Evolutionary conservation across 805 yeast species (phyloP).

Genomic region (Jamesozyma piceae): DNA sequence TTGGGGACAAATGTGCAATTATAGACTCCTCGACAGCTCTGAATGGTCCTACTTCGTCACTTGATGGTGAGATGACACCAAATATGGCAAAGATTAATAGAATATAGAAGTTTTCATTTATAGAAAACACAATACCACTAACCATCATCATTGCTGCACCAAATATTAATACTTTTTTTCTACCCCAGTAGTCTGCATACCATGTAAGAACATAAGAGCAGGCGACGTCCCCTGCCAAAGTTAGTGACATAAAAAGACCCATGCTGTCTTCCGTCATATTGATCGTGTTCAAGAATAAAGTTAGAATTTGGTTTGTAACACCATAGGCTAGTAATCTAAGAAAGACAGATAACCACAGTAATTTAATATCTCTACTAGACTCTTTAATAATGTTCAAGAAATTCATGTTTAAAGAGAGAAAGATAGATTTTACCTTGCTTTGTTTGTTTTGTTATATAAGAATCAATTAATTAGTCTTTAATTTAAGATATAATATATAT

Average conservation of each 20-base stretch:
- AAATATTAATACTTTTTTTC: conserved; percentile 51
- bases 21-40: conserved; percentile 77
- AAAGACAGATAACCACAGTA: conserved; percentile 61
- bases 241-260: conserved; percentile 74
- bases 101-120: conserved; percentile 41
- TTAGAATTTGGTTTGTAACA: conserved; percentile 65
- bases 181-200: conserved; percentile 64
- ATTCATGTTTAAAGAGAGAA: conserved; percentile 5
- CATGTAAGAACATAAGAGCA: conserved; percentile 67
- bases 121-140: conserved; percentile 59
- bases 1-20: conserved; percentile 66
- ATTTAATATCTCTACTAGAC: conserved; percentile 43
- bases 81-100: conserved; percentile 62
- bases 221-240: conserved; percentile 67
- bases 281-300: conserved; percentile 50
- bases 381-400: conserved; percentile 22
- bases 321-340: conserved; percentile 68
- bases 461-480: neutral
- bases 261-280: conserved; percentile 47
- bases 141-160: conserved; percentile 60
- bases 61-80: conserved; percentile 86
- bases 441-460: neutral
- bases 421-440: neutral
- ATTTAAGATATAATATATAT: no score
- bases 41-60: conserved; percentile 87